These are phyloP conservation scores for Sporisorium sorghi DNA, from an alignment of 1,284 basidiomycete genomes.

Conservation along the genomic window DNA sequence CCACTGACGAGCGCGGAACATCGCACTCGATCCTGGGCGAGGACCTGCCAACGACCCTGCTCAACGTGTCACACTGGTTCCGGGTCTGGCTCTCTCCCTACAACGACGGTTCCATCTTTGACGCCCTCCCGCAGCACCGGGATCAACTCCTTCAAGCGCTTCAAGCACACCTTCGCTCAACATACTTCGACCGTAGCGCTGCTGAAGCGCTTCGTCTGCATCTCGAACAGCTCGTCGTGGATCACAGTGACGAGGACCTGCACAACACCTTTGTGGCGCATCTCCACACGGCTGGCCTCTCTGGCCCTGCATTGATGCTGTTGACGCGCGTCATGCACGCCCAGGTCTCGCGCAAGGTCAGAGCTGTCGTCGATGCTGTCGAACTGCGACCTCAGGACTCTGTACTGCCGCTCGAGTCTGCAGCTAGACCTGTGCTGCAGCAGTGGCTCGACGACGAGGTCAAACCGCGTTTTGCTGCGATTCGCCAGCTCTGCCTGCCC, in stretches of 20 bases:
- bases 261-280: conserved; percentile 23
- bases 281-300: conserved; percentile 24
- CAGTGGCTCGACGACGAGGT: conserved; percentile 40
- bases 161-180: conserved; percentile 24
- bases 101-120: conserved; percentile 19
- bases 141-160: conserved; percentile 17
- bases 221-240: conserved; percentile 21
- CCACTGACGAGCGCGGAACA: background rate
- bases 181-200: conserved; percentile 10
- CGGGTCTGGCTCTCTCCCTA: conserved; percentile 37
- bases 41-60: conserved; percentile 14
- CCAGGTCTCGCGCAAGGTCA: conserved; percentile 41
- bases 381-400: conserved; percentile 27
- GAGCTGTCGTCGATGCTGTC: conserved; percentile 26
- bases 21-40: background rate
- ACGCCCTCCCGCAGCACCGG: conserved; percentile 1
- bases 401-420: conserved; percentile 33
- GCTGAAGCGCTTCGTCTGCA: conserved; percentile 16
- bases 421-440: conserved; percentile 29
- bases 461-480: conserved; percentile 38
- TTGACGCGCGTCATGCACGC: conserved; percentile 33
- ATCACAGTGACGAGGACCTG: conserved; percentile 15
- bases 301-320: conserved; percentile 24
- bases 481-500: conserved; percentile 23
- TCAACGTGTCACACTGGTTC: conserved; percentile 23